Conservation (phyloP, 805 yeast species). For the Spathaspora sp. region DNA sequence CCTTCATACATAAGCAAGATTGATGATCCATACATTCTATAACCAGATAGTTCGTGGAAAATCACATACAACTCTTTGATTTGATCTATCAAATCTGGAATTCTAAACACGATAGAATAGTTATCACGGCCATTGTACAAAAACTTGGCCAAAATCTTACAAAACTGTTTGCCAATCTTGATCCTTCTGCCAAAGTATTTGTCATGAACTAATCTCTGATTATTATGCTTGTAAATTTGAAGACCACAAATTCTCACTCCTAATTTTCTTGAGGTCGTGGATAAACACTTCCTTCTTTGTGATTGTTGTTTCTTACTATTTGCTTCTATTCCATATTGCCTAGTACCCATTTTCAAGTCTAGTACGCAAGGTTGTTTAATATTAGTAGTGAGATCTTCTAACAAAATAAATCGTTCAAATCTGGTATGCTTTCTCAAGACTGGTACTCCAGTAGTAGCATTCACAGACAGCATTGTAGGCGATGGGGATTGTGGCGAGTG, state of each 20-base stretch:
- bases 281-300: slow-evolving; percentile 75
- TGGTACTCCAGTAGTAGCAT: slow-evolving; percentile 11
- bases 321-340: slow-evolving; percentile 98
- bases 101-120: slow-evolving; percentile 58
- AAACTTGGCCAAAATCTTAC: slow-evolving; percentile 68
- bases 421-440: slow-evolving; percentile 43
- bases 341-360: slow-evolving; percentile 96
- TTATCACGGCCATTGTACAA: slow-evolving; percentile 68
- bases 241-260: slow-evolving; percentile 96
- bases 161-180: slow-evolving; percentile 69
- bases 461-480: neutral
- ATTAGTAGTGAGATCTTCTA: slow-evolving; percentile 87
- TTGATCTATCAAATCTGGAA: slow-evolving; percentile 62
- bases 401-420: slow-evolving; percentile 75
- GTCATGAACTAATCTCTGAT: slow-evolving; percentile 50
- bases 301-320: slow-evolving; percentile 64
- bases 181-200: slow-evolving; percentile 89
- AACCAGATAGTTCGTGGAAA: slow-evolving; percentile 59
- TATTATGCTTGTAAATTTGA: slow-evolving; percentile 49
- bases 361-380: slow-evolving; percentile 85
- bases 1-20: slow-evolving; percentile 89
- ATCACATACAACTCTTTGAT: slow-evolving; percentile 56
- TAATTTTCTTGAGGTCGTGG: slow-evolving; percentile 73
- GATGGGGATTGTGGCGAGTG: neutral
- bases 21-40: slow-evolving; percentile 89